Evolutionary conservation across 2,329 filamentous ascomycete species (phyloP).

Genomic region (Penicillium sp.): DNA sequence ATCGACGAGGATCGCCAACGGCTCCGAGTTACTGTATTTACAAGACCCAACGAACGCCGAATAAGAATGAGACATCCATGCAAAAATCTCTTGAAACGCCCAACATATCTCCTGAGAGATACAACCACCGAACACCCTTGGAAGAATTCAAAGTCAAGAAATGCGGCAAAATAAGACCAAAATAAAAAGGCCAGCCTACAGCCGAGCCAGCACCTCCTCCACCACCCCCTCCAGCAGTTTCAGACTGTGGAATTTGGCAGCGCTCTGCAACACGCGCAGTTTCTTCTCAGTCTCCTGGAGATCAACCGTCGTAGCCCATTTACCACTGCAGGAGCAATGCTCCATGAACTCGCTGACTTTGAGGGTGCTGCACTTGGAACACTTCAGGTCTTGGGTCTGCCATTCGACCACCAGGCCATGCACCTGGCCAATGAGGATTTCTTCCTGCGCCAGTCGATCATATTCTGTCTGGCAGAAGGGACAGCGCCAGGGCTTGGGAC

Average conservation of each 20-base stretch:
- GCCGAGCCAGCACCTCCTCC: conserved; percentile 58
- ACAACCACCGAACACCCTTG: neutral
- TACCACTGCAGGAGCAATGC: conserved; percentile 89
- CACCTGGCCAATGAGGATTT: conserved; percentile 74
- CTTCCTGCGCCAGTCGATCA: conserved; percentile 79
- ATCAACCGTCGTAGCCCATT: conserved; percentile 74
- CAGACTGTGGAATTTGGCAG: conserved; percentile 77
- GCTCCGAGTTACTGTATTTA: conserved; percentile 10
- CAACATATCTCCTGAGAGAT: neutral
- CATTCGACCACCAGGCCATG: conserved; percentile 76
- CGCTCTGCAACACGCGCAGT: conserved; percentile 70
- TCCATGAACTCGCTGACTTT: conserved; percentile 93
- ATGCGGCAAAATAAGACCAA: neutral
- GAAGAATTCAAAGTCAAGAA: neutral
- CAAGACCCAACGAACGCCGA: conserved; percentile 9
- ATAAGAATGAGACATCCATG: conserved; percentile 2
- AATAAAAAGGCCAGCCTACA: conserved; percentile 29
- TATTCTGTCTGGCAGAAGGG: conserved; percentile 73
- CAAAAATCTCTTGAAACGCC: conserved; percentile 10
- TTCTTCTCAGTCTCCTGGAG: conserved; percentile 65
- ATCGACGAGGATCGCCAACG: conserved; percentile 23
- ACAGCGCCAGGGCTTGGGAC: conserved; percentile 69
- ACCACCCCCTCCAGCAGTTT: conserved; percentile 79
- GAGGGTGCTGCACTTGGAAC: conserved; percentile 66
- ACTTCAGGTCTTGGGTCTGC: conserved; percentile 88